These are phyloP conservation scores for Sistotremastrum suecicum DNA, from an alignment of 768 basidiomycete species.

Conservation along the genomic window DNA sequence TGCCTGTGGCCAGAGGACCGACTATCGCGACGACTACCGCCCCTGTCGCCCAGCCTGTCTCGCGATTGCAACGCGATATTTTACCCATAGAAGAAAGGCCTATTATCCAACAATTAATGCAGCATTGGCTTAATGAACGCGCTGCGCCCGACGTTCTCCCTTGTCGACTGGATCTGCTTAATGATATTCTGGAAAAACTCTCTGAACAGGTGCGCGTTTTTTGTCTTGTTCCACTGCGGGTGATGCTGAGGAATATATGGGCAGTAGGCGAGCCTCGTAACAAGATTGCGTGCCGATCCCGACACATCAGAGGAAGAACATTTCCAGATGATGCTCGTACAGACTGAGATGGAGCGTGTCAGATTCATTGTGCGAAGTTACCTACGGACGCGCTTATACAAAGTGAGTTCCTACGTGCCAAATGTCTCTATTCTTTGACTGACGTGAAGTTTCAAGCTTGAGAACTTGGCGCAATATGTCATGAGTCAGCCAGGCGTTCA, in stretches of 20 bases:
- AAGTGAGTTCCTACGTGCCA: conserved; percentile 32
- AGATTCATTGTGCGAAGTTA: conserved; percentile 89
- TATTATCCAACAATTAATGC: conserved; percentile 52
- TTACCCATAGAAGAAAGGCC: conserved; percentile 27
- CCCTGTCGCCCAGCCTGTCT: no score
- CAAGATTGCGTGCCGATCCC: conserved; percentile 59
- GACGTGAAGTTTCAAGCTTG: conserved; percentile 43
- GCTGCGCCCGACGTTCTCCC: conserved; percentile 70
- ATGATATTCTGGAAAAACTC: conserved; percentile 57
- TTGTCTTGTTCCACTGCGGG: neutral
- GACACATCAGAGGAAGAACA: conserved; percentile 87
- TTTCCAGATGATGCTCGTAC: conserved; percentile 82
- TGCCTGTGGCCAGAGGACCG: no score
- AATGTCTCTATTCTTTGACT: neutral
- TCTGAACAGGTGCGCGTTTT: conserved; percentile 55
- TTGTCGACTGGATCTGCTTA: conserved; percentile 54
- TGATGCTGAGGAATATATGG: neutral
- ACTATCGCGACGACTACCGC: no score
- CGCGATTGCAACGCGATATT: no score
- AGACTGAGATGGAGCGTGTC: conserved; percentile 88
- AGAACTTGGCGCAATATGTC: conserved; percentile 75
- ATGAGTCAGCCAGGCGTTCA: conserved; percentile 57
- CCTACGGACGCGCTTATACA: conserved; percentile 71
- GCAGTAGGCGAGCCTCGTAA: conserved; percentile 62
- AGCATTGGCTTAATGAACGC: conserved; percentile 80